Conservation (phyloP, 257 asterid species). For the Fraxinus anomala region DNA sequence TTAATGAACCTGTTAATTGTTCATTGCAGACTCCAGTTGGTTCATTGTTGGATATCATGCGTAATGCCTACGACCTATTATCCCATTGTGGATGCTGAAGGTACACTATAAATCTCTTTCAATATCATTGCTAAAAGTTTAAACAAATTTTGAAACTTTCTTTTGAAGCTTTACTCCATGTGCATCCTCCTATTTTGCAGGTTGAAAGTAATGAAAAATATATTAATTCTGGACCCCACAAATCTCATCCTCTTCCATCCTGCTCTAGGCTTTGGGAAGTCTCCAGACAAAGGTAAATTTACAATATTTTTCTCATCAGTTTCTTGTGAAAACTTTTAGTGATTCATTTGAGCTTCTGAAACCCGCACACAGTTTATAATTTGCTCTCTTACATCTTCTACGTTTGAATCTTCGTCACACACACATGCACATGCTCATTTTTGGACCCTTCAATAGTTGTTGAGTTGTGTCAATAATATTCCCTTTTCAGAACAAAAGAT, state of each 20-base stretch:
- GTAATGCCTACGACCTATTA: slow-evolving; percentile 90
- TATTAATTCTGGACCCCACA: slow-evolving; percentile 79
- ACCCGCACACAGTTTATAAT: background rate
- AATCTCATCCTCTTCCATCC: slow-evolving; percentile 93
- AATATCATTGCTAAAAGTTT: slow-evolving; percentile 10
- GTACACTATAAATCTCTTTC: slow-evolving; percentile 43
- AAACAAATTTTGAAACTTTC: background rate
- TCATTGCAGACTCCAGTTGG: slow-evolving; percentile 96
- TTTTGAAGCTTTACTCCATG: slow-evolving; percentile 18
- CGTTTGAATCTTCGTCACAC: no score
- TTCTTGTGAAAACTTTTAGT: slow-evolving; percentile 17
- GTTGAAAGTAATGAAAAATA: slow-evolving; percentile 55
- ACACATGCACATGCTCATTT: no score
- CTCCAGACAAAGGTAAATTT: slow-evolving; percentile 71
- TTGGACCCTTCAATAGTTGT: no score
- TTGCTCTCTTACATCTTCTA: no score
- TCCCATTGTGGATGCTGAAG: slow-evolving; percentile 82
- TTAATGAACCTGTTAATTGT: slow-evolving; percentile 23
- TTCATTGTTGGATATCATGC: slow-evolving; percentile 82
- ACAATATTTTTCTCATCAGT: slow-evolving; percentile 1
- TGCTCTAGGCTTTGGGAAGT: slow-evolving; percentile 97
- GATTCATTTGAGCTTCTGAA: slow-evolving; percentile 35
- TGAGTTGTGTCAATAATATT: no score
- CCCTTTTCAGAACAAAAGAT: background rate
- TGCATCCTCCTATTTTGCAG: slow-evolving; percentile 39